These are phyloP conservation scores for Pseudophaeomoniella oleicola DNA, from an alignment of 2,329 filamentous ascomycete genomes.

Conservation along the genomic window DNA sequence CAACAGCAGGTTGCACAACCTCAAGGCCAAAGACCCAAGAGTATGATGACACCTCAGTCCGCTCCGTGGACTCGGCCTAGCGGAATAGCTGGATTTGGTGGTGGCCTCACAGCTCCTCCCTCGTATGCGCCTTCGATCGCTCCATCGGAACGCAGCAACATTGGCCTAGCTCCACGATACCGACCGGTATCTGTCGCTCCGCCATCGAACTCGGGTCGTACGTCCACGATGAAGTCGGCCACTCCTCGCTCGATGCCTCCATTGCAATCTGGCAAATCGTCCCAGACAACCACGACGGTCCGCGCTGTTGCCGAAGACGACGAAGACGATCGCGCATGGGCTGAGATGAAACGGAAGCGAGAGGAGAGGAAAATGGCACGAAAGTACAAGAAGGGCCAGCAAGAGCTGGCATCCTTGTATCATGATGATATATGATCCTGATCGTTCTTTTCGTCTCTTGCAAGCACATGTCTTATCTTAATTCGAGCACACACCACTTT, in stretches of 20 bases:
- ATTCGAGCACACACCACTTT: too few relatives aligned
- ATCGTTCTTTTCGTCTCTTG: too few relatives aligned
- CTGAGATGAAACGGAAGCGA: slow-evolving; percentile 34
- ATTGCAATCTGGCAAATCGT: slow-evolving; percentile 12
- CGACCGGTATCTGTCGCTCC: slow-evolving; percentile 63
- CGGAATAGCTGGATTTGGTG: slow-evolving; percentile 4
- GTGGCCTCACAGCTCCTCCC: slow-evolving; percentile 12
- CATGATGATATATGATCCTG: background rate
- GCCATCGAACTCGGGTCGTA: slow-evolving; percentile 10
- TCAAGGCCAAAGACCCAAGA: slow-evolving; percentile 8
- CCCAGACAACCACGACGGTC: slow-evolving; percentile 13
- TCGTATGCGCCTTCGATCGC: slow-evolving; percentile 82
- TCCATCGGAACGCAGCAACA: slow-evolving; percentile 86
- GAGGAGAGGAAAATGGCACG: slow-evolving; percentile 33
- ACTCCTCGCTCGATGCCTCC: slow-evolving; percentile 21
- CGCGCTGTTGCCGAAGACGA: slow-evolving; percentile 19
- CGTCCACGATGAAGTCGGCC: slow-evolving; percentile 19
- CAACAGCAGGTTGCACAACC: slow-evolving; percentile 7
- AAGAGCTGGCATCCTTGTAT: background rate
- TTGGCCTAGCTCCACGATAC: slow-evolving; percentile 81
- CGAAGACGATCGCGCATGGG: slow-evolving; percentile 35
- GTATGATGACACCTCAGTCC: slow-evolving; percentile 4
- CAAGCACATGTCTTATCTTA: too few relatives aligned
- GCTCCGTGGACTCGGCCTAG: background rate
- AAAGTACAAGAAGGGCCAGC: slow-evolving; percentile 24